Evolutionary conservation across 345 rosid genomes (phyloP), one percentile per base, ranked within the genome.

Genomic region (Camelina laxa): DNA sequence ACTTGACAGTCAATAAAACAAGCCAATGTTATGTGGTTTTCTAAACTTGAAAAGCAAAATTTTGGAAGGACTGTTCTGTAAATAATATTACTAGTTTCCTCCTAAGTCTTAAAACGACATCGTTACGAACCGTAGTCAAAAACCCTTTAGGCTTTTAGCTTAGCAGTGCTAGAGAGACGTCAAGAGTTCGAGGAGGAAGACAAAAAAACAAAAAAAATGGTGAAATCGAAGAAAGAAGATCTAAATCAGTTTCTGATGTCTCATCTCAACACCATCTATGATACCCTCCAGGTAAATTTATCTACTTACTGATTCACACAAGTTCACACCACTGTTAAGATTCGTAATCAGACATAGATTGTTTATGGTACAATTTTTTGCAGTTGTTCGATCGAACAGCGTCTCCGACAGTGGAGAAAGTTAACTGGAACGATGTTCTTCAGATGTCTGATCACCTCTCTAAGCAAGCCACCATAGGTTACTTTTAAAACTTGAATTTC

Each of bases 381-480:
- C 70, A 91, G 96, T 35, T 85, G 67, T 75, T 91, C 81, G 86
- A 86, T 74, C 85, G 83, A 59, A 49, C 80, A 48, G 84, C 89
- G 47, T 45, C 85, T 59, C 63, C 88, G 7, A 83, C 84, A 41
- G 65, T 78, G 33, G 84, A 86, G 50, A 85, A 84, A 84, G 80
- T 81, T 55, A 81, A 70, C 71, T 91, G 98, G 97, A 83, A 68
- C 22, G 93, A 89, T 64, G 94, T 87, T 75, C 65, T 85, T 41
- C 88, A 87, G 79, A 81, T 89, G 96, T 92, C 87, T 38, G 97
- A 88, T 15, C 87, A 86, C 44, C 87, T 89, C 63, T 88, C 89
- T 75, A 91, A 86, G 80, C 91, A 91, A 85, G 97, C 97, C 73
- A 91, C 98, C 50, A 80, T 85, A 63, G 93, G 98, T 91, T 78